Percentiles rank a stretch among this genome's conserved stretches.
Evolutionary conservation across 352 stramenopile genomes (phyloP).

Genomic region (Paralagenidium karlingii): DNA sequence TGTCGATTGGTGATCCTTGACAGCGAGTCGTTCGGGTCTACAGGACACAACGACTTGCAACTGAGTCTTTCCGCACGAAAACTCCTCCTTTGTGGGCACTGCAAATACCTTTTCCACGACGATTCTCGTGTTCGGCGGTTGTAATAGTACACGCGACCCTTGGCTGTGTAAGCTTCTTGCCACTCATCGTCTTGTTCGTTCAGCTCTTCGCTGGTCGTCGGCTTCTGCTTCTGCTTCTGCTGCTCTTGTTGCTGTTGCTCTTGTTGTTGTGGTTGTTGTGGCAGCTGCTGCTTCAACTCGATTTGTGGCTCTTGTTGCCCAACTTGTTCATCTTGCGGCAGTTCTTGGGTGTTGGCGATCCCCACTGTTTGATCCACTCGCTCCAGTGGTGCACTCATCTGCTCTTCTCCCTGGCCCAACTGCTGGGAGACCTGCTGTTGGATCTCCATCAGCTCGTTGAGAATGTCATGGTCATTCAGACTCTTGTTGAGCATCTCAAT

Average conservation of each 20-base stretch:
- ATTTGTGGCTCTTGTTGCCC: background rate
- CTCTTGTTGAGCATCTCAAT: no score
- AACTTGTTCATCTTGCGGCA: background rate
- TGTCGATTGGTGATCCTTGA: no score
- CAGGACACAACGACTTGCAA: no score
- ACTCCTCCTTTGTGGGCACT: no score
- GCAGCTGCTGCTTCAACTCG: background rate
- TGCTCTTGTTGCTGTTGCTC: background rate
- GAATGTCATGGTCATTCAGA: no score
- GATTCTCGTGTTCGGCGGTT: slow-evolving; percentile 75
- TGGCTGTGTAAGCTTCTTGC: slow-evolving; percentile 74
- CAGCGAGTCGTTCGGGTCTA: no score
- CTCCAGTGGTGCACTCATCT: background rate
- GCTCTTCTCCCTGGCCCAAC: slow-evolving; percentile 7
- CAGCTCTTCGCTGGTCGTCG: slow-evolving; percentile 6
- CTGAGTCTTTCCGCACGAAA: no score
- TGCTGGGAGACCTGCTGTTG: slow-evolving; percentile 5
- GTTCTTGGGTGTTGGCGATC: background rate
- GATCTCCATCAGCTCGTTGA: no score
- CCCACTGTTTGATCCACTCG: background rate
- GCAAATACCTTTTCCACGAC: slow-evolving; percentile 67
- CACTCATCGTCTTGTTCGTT: slow-evolving; percentile 30
- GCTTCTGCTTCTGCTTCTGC: slow-evolving; percentile 9
- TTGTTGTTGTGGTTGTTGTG: slow-evolving; percentile 1
- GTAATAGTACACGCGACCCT: slow-evolving; percentile 84